phyloP scores from a whole-genome alignment of 345 rosid genomes.

The Excoecaria agallocha region DNA sequence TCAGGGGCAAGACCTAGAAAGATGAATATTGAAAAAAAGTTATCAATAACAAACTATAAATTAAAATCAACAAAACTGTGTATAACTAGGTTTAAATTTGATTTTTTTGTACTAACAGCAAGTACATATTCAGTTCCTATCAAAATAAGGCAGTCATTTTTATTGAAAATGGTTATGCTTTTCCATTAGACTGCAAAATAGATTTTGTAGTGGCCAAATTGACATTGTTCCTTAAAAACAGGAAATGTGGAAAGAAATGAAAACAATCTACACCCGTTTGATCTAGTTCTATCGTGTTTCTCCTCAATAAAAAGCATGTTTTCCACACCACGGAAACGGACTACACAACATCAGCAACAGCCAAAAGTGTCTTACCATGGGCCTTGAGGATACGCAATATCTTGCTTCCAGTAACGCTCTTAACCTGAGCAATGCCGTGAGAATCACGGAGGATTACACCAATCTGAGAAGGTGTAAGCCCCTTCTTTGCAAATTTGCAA shows the following conservation, averaged over 20 bases:
- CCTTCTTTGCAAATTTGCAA: constrained; percentile 36
- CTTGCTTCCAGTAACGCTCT: constrained; percentile 32
- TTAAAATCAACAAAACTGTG: not conserved
- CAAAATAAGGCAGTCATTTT: not conserved
- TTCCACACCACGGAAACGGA: not conserved
- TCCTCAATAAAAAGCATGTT: not conserved
- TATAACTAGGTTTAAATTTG: not conserved
- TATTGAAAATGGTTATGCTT: no score
- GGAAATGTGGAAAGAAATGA: not conserved
- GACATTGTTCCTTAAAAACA: not conserved
- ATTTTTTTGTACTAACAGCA: not conserved
- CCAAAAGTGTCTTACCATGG: constrained; percentile 13
- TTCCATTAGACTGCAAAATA: no score
- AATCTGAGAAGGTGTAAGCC: constrained; percentile 34
- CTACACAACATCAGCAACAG: not conserved
- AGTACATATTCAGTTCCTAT: not conserved
- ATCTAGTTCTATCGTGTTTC: not conserved
- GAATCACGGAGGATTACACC: constrained; percentile 36
- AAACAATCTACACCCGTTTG: not conserved
- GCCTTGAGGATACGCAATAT: constrained; percentile 36
- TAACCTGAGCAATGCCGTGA: constrained; percentile 36
- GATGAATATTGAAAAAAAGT: not conserved
- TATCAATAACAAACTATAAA: not conserved
- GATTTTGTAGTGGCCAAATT: not conserved
- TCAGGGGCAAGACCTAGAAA: constrained; percentile 76